Evolutionary conservation across 495 filamentous ascomycete species (phyloP).

Genomic region (Aspergillus indologenus): DNA sequence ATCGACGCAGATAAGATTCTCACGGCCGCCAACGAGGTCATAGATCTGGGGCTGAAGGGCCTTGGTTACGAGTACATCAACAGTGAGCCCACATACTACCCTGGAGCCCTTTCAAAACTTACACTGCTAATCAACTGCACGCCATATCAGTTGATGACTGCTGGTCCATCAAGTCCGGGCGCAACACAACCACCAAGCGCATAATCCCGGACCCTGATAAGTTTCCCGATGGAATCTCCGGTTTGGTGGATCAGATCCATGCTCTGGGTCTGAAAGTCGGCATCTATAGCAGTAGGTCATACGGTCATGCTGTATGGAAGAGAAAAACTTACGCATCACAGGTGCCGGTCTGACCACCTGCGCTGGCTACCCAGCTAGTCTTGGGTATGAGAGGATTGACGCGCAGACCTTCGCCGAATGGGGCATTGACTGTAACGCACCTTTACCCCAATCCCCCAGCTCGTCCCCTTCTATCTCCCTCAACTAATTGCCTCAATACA

Average conservation of each 20-base stretch:
- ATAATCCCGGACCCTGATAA: conserved; percentile 54
- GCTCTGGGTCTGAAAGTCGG: conserved; percentile 60
- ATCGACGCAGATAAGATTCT: conserved; percentile 52
- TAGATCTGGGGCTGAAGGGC: conserved; percentile 54
- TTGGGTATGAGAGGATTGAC: conserved; percentile 61
- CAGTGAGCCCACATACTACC: no score
- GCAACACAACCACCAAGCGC: conserved; percentile 44
- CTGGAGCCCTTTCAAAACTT: no score
- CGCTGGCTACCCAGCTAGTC: conserved; percentile 57
- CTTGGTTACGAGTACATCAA: conserved; percentile 68
- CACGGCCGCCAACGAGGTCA: conserved; percentile 47
- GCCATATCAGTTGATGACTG: conserved; percentile 53
- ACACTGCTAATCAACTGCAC: conserved; percentile 24
- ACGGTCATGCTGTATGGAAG: not conserved
- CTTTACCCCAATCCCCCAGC: not conserved
- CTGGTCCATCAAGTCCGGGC: conserved; percentile 54
- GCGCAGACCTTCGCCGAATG: conserved; percentile 60
- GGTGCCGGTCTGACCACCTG: conserved; percentile 63
- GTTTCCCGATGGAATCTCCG: conserved; percentile 63
- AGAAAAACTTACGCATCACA: conserved; percentile 9
- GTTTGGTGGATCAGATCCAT: conserved; percentile 57
- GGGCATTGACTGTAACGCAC: conserved; percentile 56
- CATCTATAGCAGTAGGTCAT: conserved; percentile 53
- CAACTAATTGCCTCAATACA: conserved; percentile 15
- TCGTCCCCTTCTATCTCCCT: not conserved